Percentiles rank a stretch among this genome's conserved stretches.
Conservation (phyloP, 2,329 filamentous ascomycete species). For the Onygenales sp. region DNA sequence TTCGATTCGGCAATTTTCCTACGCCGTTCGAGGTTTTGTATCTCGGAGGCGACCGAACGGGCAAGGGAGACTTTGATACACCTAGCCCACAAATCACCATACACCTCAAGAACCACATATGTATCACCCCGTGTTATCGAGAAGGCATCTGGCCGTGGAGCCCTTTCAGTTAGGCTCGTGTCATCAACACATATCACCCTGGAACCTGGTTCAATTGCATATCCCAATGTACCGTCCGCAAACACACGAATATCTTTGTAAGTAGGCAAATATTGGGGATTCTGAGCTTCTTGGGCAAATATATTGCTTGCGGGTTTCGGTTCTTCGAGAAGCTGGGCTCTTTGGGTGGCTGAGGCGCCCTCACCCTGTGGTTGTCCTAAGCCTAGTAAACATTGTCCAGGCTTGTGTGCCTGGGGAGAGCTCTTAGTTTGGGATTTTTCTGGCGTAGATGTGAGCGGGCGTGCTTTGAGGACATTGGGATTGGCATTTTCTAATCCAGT, state of each 20-base stretch:
- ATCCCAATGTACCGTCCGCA: not conserved
- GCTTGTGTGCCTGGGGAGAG: not conserved
- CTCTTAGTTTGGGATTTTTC: not conserved
- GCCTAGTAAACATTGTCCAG: not conserved
- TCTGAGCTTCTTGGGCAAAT: not conserved
- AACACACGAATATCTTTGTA: slow-evolving; percentile 5
- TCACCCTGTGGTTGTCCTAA: not conserved
- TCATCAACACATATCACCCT: slow-evolving; percentile 7
- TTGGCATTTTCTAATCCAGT: no score
- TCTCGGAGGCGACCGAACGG: not conserved
- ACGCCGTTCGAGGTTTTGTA: not conserved
- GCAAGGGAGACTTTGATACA: slow-evolving; percentile 19
- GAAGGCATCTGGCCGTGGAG: slow-evolving; percentile 17
- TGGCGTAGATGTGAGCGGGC: no score
- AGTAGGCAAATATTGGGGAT: not conserved
- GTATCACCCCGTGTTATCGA: slow-evolving; percentile 19
- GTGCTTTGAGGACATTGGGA: no score
- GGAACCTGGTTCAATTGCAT: slow-evolving; percentile 5
- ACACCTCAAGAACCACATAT: slow-evolving; percentile 22
- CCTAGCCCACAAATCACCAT: slow-evolving; percentile 26
- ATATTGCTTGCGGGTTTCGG: no score
- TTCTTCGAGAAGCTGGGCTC: not conserved
- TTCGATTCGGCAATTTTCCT: slow-evolving; percentile 2
- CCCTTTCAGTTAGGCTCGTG: slow-evolving; percentile 7
- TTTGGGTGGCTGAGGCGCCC: not conserved